phyloP scores from a whole-genome alignment of 1,139 yeast genomes.

The Debaryomyces sp. region DNA sequence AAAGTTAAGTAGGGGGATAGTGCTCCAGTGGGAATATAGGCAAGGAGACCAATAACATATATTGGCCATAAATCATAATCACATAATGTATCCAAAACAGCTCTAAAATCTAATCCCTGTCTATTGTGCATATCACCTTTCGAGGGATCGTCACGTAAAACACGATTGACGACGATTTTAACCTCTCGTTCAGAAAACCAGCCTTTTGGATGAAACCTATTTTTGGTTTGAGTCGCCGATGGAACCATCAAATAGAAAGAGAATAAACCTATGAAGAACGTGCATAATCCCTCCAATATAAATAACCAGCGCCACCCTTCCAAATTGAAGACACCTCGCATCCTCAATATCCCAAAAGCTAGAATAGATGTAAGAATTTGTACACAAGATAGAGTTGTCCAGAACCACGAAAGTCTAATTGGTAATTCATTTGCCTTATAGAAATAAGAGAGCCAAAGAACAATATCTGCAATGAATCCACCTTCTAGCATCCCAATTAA shows the following conservation, averaged over 20 bases:
- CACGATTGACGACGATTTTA: conserved; percentile 61
- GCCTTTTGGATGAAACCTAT: conserved; percentile 53
- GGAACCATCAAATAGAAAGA: conserved; percentile 63
- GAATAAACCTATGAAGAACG: conserved; percentile 55
- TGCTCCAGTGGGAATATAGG: conserved; percentile 47
- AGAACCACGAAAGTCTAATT: conserved; percentile 52
- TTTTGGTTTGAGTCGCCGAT: conserved; percentile 57
- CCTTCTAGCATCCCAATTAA: conserved; percentile 55
- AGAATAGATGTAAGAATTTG: conserved; percentile 42
- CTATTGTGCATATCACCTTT: conserved; percentile 73
- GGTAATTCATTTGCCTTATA: conserved; percentile 55
- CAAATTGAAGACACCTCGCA: conserved; percentile 38
- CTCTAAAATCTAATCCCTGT: conserved; percentile 49
- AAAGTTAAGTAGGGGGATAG: conserved; percentile 53
- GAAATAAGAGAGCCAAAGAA: conserved; percentile 58
- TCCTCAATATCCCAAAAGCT: conserved; percentile 48
- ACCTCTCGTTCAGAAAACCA: conserved; percentile 68
- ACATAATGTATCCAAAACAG: conserved; percentile 39
- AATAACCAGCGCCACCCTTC: conserved; percentile 71
- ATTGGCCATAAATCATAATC: conserved; percentile 67
- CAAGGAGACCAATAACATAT: conserved; percentile 52
- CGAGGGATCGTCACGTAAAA: conserved; percentile 67
- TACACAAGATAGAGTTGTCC: conserved; percentile 47
- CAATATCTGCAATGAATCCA: conserved; percentile 59
- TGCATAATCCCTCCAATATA: conserved; percentile 61